Evolutionary conservation across 495 filamentous ascomycete species (phyloP), one percentile per base, ranked within the genome.

Genomic region (Umbilicaria muhlenbergii): DNA sequence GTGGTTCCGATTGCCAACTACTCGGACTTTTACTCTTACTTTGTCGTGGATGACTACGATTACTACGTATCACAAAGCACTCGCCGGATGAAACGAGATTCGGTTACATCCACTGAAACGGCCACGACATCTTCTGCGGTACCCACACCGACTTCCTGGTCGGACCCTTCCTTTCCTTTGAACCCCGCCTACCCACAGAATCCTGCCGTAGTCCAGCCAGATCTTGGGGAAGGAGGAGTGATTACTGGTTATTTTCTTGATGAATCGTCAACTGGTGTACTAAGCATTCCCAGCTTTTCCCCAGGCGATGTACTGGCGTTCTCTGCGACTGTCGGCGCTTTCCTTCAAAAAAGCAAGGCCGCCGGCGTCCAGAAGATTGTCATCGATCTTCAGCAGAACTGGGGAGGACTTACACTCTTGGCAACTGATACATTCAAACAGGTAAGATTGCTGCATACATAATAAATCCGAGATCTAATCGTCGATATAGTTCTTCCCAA

Each of bases 351-450:
- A 16, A 62, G 57, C 17, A 59, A 58, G 36, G 45, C 47, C 11
- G 56, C 53, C 7, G 59, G 59, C 16, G 57, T 62, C 32, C 58
- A 61, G 21, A 67, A 66, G 40, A 46, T 74, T 11, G 58, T 75
- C 34, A 66, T 75, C 33, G 70, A 75, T 52, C 51, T 75, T 0
- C 65, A 70, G 36, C 54, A 62, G 36, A 75, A 75, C 45, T 38
- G 24, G 16, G 70, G 70, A 11, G 70, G 70, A 2, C 43, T 52
- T 18, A 48, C 56, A 3, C 45, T 61, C 2, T 55, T 68, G 18
- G 67, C 65, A 32, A 54, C 58, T 18, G 68, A 71, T 45, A 55
- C 61, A 5, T 75, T 74, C 55, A 66, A 62, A 50, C 66, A 28
- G 24, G 24, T 28, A 28, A 0, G 24, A 8, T 28, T 28, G 24